Conservation (phyloP, 2,329 filamentous ascomycete genomes). For the Talaromyces piceae region DNA sequence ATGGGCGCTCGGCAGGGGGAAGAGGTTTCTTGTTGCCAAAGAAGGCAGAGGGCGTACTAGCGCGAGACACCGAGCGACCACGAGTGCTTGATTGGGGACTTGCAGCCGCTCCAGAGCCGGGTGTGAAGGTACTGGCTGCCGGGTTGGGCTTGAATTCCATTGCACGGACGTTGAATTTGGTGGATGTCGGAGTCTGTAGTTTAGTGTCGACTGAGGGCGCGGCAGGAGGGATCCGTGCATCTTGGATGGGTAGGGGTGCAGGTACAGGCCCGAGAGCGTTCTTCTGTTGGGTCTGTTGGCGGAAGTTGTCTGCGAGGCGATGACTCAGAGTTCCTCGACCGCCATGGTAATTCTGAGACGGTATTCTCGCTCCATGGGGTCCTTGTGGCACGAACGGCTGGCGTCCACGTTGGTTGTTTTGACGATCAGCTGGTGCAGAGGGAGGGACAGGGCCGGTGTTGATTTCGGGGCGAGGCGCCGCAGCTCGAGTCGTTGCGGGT, state of each 20-base stretch:
- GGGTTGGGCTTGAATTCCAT: slow-evolving; percentile 80
- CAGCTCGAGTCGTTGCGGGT: slow-evolving; percentile 39
- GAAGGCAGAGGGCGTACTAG: slow-evolving; percentile 45
- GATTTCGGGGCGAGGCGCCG: slow-evolving; percentile 34
- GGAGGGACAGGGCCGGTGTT: slow-evolving; percentile 40
- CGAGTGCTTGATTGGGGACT: slow-evolving; percentile 62
- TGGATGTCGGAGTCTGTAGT: slow-evolving; percentile 48
- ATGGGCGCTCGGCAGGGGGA: slow-evolving; percentile 48
- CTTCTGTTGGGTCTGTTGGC: slow-evolving; percentile 50
- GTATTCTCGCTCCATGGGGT: slow-evolving; percentile 36
- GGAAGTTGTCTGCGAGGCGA: slow-evolving; percentile 45
- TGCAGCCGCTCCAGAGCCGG: slow-evolving; percentile 53
- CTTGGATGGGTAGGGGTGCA: slow-evolving; percentile 52
- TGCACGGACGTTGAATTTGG: slow-evolving; percentile 55
- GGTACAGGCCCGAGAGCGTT: slow-evolving; percentile 38
- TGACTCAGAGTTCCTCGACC: slow-evolving; percentile 41
- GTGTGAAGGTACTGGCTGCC: slow-evolving; percentile 73
- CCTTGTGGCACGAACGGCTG: slow-evolving; percentile 39
- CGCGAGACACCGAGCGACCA: slow-evolving; percentile 39
- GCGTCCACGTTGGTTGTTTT: slow-evolving; percentile 41
- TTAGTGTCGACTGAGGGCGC: slow-evolving; percentile 58
- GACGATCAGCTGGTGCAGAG: slow-evolving; percentile 38
- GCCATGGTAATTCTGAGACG: slow-evolving; percentile 38
- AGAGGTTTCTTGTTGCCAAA: slow-evolving; percentile 67
- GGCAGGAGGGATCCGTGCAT: slow-evolving; percentile 64